These are phyloP conservation scores for Vigna radiata DNA, from an alignment of 306 rosid genomes.

Conservation along the genomic window DNA sequence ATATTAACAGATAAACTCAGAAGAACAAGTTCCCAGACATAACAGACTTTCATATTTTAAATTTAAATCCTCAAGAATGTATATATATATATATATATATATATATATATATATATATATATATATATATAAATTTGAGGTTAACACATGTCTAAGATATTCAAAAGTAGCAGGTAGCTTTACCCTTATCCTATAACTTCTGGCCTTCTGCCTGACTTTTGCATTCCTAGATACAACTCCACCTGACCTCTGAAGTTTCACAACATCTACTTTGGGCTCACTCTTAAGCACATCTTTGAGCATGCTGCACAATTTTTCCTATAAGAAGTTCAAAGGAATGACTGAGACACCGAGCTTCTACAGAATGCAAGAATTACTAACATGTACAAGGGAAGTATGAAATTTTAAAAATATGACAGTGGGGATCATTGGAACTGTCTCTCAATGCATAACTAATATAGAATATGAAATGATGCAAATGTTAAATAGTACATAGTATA, in stretches of 20 bases:
- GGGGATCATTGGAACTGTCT: not conserved
- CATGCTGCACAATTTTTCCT: slow-evolving; percentile 97
- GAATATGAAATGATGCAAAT: slow-evolving; percentile 14
- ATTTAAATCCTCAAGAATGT: slow-evolving; percentile 30
- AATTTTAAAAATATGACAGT: not conserved
- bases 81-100: no score
- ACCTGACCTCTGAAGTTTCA: slow-evolving; percentile 95
- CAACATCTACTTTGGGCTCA: slow-evolving; percentile 88
- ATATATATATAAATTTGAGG: not conserved
- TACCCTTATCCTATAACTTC: slow-evolving; percentile 89
- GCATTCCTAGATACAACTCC: slow-evolving; percentile 91
- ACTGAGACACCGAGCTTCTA: slow-evolving; percentile 33
- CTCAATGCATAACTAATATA: slow-evolving; percentile 19
- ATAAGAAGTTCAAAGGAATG: slow-evolving; percentile 41
- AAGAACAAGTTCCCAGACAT: not conserved
- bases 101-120: no score
- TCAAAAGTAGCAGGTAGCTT: slow-evolving; percentile 20
- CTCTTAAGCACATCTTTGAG: slow-evolving; percentile 80
- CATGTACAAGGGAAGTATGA: not conserved
- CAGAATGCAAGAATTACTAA: slow-evolving; percentile 2
- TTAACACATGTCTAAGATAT: slow-evolving; percentile 15
- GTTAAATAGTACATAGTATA: slow-evolving; percentile 6
- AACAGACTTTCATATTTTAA: slow-evolving; percentile 23
- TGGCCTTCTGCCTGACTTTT: slow-evolving; percentile 78
- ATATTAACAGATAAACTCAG: slow-evolving; percentile 16